Percentiles rank a stretch among this genome's conserved stretches.
phyloP scores from a whole-genome alignment of 225 moss, liverwort and hornwort species.

The Physcomitrellopsis africana region DNA sequence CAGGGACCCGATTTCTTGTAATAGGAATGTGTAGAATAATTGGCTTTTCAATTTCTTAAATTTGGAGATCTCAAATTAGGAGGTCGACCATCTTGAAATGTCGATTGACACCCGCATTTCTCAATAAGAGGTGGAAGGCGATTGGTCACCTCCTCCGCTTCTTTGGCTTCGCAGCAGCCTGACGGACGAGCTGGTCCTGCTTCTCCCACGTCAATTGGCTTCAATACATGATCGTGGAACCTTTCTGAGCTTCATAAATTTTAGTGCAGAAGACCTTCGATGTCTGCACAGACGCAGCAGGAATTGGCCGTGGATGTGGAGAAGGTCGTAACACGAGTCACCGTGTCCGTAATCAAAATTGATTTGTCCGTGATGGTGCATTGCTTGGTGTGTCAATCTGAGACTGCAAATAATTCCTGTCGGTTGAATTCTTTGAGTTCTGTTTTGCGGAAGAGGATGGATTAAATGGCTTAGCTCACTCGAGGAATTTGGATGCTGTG shows the following conservation, averaged over 20 bases:
- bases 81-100: constrained; percentile 16
- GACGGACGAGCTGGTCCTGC: constrained; percentile 47
- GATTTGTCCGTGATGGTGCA: not conserved
- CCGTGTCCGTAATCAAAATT: not conserved
- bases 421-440: not conserved
- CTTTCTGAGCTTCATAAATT: constrained; percentile 1
- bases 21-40: not conserved
- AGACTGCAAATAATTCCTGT: not conserved
- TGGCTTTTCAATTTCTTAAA: not conserved
- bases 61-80: constrained; percentile 28
- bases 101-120: constrained; percentile 29
- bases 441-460: not conserved
- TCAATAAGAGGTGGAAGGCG: constrained; percentile 40
- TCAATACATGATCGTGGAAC: constrained; percentile 4
- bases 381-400: not conserved
- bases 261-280: not conserved
- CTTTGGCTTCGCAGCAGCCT: constrained; percentile 40
- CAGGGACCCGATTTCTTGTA: not conserved
- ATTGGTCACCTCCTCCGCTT: constrained; percentile 64
- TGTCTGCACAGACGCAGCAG: constrained; percentile 23
- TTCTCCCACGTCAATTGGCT: constrained; percentile 23
- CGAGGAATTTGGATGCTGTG: not conserved
- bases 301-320: constrained; percentile 36
- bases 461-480: not conserved
- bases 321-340: constrained; percentile 31